Evolutionary conservation across 352 stramenopile genomes (phyloP).

Genomic region (Pilasporangium apinafurcum): DNA sequence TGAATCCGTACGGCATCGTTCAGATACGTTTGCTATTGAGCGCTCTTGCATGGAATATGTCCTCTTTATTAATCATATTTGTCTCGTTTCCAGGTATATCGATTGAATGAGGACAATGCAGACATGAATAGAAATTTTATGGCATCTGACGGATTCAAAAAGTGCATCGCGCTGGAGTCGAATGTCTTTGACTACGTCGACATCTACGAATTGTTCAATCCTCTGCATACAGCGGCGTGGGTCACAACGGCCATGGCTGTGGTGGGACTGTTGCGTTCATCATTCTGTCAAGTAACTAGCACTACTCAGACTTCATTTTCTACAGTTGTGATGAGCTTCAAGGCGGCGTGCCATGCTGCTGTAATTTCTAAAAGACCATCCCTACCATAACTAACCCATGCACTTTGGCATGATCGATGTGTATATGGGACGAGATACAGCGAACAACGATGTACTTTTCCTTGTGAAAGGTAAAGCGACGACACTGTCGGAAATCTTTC

Average conservation of each 20-base stretch:
- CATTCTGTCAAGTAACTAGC: slow-evolving; percentile 87
- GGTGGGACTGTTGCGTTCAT: too few relatives aligned
- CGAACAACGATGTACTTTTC: slow-evolving; percentile 55
- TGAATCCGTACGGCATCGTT: slow-evolving; percentile 82
- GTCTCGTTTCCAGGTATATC: too few relatives aligned
- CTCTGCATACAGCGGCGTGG: slow-evolving; percentile 9
- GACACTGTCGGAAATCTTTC: slow-evolving; percentile 22
- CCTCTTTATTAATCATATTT: too few relatives aligned
- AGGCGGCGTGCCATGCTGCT: slow-evolving; percentile 51
- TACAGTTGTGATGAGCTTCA: slow-evolving; percentile 80
- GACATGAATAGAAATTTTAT: slow-evolving; percentile 93
- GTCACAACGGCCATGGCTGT: too few relatives aligned
- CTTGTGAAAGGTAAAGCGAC: slow-evolving; percentile 13
- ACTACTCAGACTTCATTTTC: slow-evolving; percentile 75
- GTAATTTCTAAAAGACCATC: slow-evolving; percentile 50
- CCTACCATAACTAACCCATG: slow-evolving; percentile 26
- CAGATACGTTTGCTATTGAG: too few relatives aligned
- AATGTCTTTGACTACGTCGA: slow-evolving; percentile 80
- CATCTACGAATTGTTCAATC: slow-evolving; percentile 68
- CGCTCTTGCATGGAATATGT: too few relatives aligned
- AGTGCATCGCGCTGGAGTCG: slow-evolving; percentile 40
- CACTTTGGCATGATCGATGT: slow-evolving; percentile 87
- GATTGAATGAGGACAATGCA: slow-evolving; percentile 92
- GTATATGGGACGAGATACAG: slow-evolving; percentile 86
- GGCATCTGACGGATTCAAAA: slow-evolving; percentile 35